Evolutionary conservation across 768 basidiomycete species (phyloP), one percentile per base, ranked within the genome.

Genomic region (Grammothele lineata): DNA sequence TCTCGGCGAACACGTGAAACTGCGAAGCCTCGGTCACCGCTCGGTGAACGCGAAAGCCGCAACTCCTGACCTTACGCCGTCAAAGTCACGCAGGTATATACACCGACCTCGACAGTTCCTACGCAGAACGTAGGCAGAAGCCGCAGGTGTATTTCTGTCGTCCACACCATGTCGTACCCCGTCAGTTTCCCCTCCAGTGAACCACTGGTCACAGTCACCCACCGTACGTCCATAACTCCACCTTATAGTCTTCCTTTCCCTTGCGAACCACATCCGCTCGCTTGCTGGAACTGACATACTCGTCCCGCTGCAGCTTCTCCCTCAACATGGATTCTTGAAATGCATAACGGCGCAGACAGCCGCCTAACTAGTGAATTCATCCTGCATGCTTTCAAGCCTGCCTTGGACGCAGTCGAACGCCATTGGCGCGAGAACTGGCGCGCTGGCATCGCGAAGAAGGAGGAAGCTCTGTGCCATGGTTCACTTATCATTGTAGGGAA

Each of bases 401-500:
- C 87, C 4, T 67, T 92, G 27, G 81, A 90, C 58, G 62, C 68
- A 3, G 83, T 90, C 1, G 89, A 92, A 65, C 68, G 70, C 24
- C 78, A 85, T 46, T 92, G 90, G 89, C 68, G 76, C 12, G 64
- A 69, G 27, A 70, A 70, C 37, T 78, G 77, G 70, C 69, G 75
- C 24, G 58, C 64, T 9, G 71, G 73, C 2, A 61, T 68, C 40
- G 61, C 68, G 34, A 52, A 67, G 35, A 74, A 74, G 48, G 71
- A 77, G 55, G 71, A 72, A 54, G 66, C 66, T n/a, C 72, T 70
- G 6, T 84, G 80, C 24, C 73, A 72, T 41, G 89, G 87, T 30
- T 82, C 85, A 3, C 65, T 92, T 24, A 81, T 92, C 50, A 83
- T 92, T 43, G 81, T 87, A 6, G 89, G 90, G 3, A 79, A 77